These are phyloP conservation scores for Didymella keratinophila DNA, from an alignment of 2,329 filamentous ascomycete genomes.

Conservation along the genomic window DNA sequence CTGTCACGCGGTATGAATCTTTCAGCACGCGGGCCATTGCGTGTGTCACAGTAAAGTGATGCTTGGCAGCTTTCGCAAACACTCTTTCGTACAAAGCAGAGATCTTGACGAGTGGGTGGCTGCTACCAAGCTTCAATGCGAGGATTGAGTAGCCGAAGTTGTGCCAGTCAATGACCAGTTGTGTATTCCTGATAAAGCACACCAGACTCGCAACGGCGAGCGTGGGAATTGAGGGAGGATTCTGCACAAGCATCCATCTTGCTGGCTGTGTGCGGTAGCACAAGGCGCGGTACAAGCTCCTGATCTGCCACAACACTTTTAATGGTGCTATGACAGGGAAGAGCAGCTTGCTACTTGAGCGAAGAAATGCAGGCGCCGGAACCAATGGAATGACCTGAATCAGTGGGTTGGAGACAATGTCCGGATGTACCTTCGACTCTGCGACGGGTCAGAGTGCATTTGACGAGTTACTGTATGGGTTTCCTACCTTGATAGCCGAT, in stretches of 20 bases:
- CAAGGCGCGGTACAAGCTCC: constrained; percentile 73
- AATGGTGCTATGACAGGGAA: constrained; percentile 81
- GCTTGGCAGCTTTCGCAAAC: constrained; percentile 72
- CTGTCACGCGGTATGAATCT: constrained; percentile 69
- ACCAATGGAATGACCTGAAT: constrained; percentile 77
- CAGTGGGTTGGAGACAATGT: constrained; percentile 71
- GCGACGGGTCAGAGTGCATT: constrained; percentile 1
- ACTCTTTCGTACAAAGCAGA: constrained; percentile 79
- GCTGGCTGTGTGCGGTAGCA: constrained; percentile 77
- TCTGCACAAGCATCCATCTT: constrained; percentile 89
- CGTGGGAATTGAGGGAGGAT: constrained; percentile 93
- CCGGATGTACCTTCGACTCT: constrained; percentile 84
- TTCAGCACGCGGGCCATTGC: constrained; percentile 83
- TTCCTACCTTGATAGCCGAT: constrained; percentile 81
- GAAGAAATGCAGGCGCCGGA: constrained; percentile 71
- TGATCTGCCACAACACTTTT: constrained; percentile 86
- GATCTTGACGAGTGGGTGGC: constrained; percentile 78
- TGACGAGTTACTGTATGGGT: background rate
- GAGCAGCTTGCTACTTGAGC: constrained; percentile 71
- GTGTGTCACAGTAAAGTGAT: constrained; percentile 86
- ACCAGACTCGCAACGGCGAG: constrained; percentile 77
- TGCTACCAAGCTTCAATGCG: constrained; percentile 67
- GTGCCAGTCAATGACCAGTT: constrained; percentile 94
- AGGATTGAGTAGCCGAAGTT: constrained; percentile 98
- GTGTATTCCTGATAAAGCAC: constrained; percentile 78